phyloP scores from a whole-genome alignment of 2,329 filamentous ascomycete genomes.

The Lasiodiplodia gonubiensis region DNA sequence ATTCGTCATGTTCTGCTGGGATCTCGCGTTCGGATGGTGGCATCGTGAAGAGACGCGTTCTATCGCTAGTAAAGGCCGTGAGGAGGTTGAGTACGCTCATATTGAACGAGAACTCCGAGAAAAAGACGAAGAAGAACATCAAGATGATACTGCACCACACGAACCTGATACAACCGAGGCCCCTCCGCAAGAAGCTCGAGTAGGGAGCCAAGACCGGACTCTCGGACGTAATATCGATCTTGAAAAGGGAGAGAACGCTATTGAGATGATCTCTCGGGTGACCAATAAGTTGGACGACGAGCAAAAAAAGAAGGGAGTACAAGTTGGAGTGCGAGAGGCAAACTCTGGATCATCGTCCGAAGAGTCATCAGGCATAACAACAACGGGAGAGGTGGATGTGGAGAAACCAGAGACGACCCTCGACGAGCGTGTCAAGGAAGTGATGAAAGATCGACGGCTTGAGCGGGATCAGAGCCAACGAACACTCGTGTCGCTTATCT shows the following conservation, averaged over 20 bases:
- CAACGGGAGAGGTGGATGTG: too few species aligned
- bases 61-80: neutral
- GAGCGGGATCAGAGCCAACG: neutral
- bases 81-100: neutral
- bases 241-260: too few species aligned
- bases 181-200: too few species aligned
- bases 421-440: neutral
- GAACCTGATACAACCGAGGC: too few species aligned
- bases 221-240: too few species aligned
- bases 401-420: neutral
- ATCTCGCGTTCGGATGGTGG: neutral
- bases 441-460: neutral
- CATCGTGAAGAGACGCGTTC: neutral
- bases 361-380: too few species aligned
- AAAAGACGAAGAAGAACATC: neutral
- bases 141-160: too few species aligned
- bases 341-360: too few species aligned
- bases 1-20: neutral
- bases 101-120: neutral
- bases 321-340: too few species aligned
- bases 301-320: rapidly evolving
- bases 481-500: neutral
- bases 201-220: too few species aligned
- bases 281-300: too few species aligned
- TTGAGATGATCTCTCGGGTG: too few species aligned